Conservation (phyloP, 257 asterid genomes). For the Solanum commersonii region DNA sequence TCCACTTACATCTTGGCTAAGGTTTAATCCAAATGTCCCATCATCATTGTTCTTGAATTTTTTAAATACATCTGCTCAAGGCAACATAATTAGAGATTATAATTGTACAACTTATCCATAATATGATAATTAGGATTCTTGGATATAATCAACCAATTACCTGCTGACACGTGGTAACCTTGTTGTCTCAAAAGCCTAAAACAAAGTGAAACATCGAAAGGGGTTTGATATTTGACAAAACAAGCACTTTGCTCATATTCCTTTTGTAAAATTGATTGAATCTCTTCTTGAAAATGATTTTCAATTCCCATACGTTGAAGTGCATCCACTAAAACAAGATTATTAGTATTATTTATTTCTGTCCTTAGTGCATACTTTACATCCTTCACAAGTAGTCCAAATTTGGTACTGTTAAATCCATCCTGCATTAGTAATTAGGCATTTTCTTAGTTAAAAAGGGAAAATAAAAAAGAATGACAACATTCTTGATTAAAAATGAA, state of each 20-base stretch:
- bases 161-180: no score
- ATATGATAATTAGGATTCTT: no score
- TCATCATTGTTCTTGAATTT: no score
- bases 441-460: not conserved
- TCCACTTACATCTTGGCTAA: no score
- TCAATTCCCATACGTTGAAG: constrained; percentile 31
- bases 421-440: constrained; percentile 7
- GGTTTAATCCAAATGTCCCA: no score
- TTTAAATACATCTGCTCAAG: no score
- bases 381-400: constrained; percentile 1
- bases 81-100: no score
- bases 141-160: no score
- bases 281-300: constrained; percentile 19
- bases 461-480: no score
- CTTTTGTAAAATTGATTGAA: constrained; percentile 7
- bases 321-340: constrained; percentile 20
- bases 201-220: constrained; percentile 21
- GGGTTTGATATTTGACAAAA: not conserved
- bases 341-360: not conserved
- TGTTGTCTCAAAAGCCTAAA: constrained; percentile 38
- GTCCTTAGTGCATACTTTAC: not conserved
- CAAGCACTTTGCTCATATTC: not conserved
- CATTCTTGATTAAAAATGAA: no score
- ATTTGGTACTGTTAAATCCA: not conserved
- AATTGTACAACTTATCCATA: no score